Conservation (phyloP, 805 yeast genomes). For the Candida tallmaniae region DNA sequence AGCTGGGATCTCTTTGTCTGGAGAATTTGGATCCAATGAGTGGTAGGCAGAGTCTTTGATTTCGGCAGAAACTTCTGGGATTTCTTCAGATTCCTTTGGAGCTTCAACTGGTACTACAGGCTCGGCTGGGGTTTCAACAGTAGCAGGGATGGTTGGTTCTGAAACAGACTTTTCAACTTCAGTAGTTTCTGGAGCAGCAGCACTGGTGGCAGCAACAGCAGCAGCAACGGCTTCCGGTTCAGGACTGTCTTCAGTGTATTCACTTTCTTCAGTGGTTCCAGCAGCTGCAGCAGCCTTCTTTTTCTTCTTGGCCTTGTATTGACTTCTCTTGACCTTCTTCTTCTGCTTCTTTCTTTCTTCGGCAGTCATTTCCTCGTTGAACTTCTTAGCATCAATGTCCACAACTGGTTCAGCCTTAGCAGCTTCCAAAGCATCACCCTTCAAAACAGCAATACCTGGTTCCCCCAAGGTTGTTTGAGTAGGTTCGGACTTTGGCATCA, state of each 20-base stretch:
- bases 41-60: slow-evolving; percentile 8
- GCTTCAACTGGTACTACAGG: slow-evolving; percentile 1
- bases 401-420: slow-evolving; percentile 56
- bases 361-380: slow-evolving; percentile 43
- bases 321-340: slow-evolving; percentile 41
- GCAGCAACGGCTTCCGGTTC: slow-evolving; percentile 17
- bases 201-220: slow-evolving; percentile 10
- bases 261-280: slow-evolving; percentile 5
- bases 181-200: slow-evolving; percentile 11
- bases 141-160: slow-evolving; percentile 1
- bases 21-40: slow-evolving; percentile 19
- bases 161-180: slow-evolving; percentile 4
- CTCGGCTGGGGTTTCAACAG: slow-evolving; percentile 5
- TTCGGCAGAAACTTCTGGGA: slow-evolving; percentile 1
- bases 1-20: slow-evolving; percentile 12
- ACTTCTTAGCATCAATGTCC: slow-evolving; percentile 43
- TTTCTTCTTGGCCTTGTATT: slow-evolving; percentile 38
- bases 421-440: slow-evolving; percentile 59
- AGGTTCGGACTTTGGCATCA: slow-evolving; percentile 30
- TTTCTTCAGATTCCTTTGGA: slow-evolving; percentile 8
- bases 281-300: slow-evolving; percentile 14
- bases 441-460: slow-evolving; percentile 70
- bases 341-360: slow-evolving; percentile 38
- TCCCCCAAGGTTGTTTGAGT: slow-evolving; percentile 50
- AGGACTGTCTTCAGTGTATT: slow-evolving; percentile 15